Base-by-base conservation (phyloP, 2,329 filamentous ascomycete species). In the Plectosphaerella plurivora region DNA sequence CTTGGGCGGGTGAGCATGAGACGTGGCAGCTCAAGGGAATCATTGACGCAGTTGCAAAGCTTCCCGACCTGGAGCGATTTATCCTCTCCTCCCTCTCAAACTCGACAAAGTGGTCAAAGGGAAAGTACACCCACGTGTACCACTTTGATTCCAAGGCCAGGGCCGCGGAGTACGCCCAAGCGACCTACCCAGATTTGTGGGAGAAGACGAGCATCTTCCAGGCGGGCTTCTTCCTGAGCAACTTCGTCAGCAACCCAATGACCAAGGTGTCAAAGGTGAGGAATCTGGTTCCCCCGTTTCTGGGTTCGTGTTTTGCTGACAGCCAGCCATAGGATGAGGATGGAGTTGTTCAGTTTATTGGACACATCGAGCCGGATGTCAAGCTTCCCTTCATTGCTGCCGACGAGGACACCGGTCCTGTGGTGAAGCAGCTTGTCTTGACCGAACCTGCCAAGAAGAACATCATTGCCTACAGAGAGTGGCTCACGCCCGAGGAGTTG, bases 131-230 rank as follows among this genome's bases (percentile, higher is more conserved):
- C 3, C 59, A 63, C 14, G 68, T 73, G 1, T 68, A 69, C 47
- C 71, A 76, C 56, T 74, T 73, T 51, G 69, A 75, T 41, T 60
- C 63, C 12, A 76, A 76, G 55, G 72, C 68, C 5, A 59, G 60
- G 1, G 65, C 61, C 5, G 62, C 58, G 2, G 57, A 62, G 3
- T 73, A 73, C 46, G 56, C 37, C 0, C 51, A 49, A 5, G 37
- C 51, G 5, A 52, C 15, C 1, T 50, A 61, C 1, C 60, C 60
- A 2, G 53, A 51, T 5, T 53, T 63, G 1, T 60, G 55, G 60
- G 39, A 47, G 16, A 63, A 60, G 52, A 62, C 60, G 3, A 63
- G 59, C 20, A 46, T 56, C 2, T 55, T 53, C 3, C 54, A 59
- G 15, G 52, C 58, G 6, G 60, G 60, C 0, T 6, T 54, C 0